phyloP scores from a whole-genome alignment of 495 filamentous ascomycete genomes.

The Trichoderma reesei region DNA sequence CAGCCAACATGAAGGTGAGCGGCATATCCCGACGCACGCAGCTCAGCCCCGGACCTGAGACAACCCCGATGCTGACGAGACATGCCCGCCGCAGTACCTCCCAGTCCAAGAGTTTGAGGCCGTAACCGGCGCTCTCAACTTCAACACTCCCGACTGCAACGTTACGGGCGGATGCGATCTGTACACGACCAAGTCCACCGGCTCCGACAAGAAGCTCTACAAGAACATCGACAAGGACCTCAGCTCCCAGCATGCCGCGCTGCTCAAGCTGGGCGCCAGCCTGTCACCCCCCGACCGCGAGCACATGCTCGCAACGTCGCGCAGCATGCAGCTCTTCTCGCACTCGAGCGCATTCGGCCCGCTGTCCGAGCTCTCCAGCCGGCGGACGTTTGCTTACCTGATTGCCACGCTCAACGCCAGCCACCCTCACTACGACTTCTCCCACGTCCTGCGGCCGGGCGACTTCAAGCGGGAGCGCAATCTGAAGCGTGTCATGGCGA shows the following conservation, averaged over 20 bases:
- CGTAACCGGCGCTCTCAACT: conserved; percentile 83
- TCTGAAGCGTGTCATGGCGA: conserved; percentile 67
- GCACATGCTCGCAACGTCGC: conserved; percentile 39
- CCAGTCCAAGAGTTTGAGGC: conserved; percentile 81
- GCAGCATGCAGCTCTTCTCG: conserved; percentile 51
- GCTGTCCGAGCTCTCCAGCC: conserved; percentile 73
- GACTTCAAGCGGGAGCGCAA: conserved; percentile 78
- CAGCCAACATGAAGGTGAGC: conserved; percentile 14
- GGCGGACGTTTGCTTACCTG: conserved; percentile 87
- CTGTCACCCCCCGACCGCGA: conserved; percentile 65
- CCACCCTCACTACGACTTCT: conserved; percentile 97
- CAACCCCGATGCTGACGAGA: conserved; percentile 11
- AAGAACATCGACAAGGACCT: conserved; percentile 84
- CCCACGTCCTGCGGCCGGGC: conserved; percentile 70
- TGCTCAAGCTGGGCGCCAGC: conserved; percentile 69
- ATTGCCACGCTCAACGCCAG: conserved; percentile 97
- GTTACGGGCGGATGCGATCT: conserved; percentile 88
- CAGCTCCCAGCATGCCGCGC: conserved; percentile 78
- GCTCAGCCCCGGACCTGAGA: background rate
- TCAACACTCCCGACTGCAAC: conserved; percentile 83
- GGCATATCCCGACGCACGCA: background rate
- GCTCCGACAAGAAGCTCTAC: conserved; percentile 91
- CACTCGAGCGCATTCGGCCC: conserved; percentile 85
- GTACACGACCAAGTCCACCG: conserved; percentile 93
- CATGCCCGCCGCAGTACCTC: conserved; percentile 54